Base-by-base conservation (phyloP, 2,329 filamentous ascomycete species). In the Clonostachys chloroleuca region DNA sequence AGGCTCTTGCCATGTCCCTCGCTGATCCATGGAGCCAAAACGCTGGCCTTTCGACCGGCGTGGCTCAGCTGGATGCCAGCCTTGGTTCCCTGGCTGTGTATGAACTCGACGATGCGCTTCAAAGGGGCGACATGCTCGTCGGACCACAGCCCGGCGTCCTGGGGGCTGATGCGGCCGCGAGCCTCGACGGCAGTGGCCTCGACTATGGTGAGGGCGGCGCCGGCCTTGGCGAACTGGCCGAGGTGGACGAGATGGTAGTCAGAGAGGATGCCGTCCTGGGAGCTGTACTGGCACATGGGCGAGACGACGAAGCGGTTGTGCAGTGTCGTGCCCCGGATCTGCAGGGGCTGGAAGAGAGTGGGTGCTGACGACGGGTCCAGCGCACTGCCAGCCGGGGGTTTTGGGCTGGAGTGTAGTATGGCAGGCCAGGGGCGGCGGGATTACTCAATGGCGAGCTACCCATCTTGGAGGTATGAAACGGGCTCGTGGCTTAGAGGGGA, bases 221-320 rank as follows among this genome's bases (percentile, higher is more conserved):
- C 92, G 48, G 86, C 82, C 49, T 86, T 75, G 18, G 89, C 78
- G 55, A 91, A 91, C 51, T 89, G 84, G 48, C 90, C 89, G 20
- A 92, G 74, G 59, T 95, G 91, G 14, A 90, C 83, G 44, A 92
- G 72, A 64, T 96, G 90, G 79, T 84, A 96, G 61, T 87, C 78
- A 2, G 87, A 92, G 53, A 86, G 72, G 65, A 92, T 86, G 39
- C 92, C 78, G 51, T 80, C 65, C 42, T 73, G 59, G 51, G 77
- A 73, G 24, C 73, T 77, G 66, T 81, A 82, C 54, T 72, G 77
- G 65, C 81, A 84, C 79, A 84, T 51, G 42, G 47, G 43, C 33
- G 47, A 41, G 20, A 48, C 43, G 14, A 45, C 43, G 37, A 42
- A 45, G 43, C 42, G 47, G 47, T 45, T 45, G 42, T 48, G 42